Percentiles rank a stretch among this genome's conserved stretches.
phyloP scores from a whole-genome alignment of 306 rosid species.

The Pachyrhizus erosus region DNA sequence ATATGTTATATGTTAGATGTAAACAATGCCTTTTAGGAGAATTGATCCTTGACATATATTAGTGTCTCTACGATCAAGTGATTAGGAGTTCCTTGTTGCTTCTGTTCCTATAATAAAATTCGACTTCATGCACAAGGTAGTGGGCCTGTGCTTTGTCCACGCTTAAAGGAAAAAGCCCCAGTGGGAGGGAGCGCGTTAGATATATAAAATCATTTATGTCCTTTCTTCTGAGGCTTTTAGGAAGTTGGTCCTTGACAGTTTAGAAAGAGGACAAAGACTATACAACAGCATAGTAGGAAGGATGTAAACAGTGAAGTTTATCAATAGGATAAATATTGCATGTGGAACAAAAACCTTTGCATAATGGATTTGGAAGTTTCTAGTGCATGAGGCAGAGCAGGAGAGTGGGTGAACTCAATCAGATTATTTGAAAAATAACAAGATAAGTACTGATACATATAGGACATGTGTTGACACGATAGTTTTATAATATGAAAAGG shows the following conservation, averaged over 20 bases:
- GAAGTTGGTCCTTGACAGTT: constrained; percentile 26
- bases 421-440: not conserved
- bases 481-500: not conserved
- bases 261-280: constrained; percentile 8
- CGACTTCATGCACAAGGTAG: constrained; percentile 2
- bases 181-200: not conserved
- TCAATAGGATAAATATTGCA: not conserved
- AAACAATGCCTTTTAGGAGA: constrained; percentile 9
- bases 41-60: constrained; percentile 12
- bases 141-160: not conserved
- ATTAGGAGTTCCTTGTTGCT: not conserved
- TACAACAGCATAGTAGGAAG: not conserved
- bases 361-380: not conserved
- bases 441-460: constrained; percentile 1
- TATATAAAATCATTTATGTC: not conserved
- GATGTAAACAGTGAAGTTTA: not conserved
- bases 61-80: not conserved
- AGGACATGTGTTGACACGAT: constrained; percentile 1
- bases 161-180: not conserved
- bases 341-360: not conserved
- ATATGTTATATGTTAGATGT: not conserved
- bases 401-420: not conserved
- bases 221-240: not conserved
- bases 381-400: not conserved
- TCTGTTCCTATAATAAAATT: not conserved